Conservation (phyloP, 83 land plant species). For the Picea mariana region DNA sequence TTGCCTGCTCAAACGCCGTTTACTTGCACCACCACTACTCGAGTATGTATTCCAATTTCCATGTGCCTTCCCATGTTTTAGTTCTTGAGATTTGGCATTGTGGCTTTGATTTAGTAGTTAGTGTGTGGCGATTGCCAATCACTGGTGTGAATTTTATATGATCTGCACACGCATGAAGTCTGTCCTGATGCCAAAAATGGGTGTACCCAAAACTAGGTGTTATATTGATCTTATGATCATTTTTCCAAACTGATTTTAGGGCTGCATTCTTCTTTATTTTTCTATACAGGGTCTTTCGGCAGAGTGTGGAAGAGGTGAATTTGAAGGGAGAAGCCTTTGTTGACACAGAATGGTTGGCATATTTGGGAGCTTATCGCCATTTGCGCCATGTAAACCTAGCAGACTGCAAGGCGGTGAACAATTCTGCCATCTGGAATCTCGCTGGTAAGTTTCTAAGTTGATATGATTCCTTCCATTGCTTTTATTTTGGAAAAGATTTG, state of each 20-base stretch:
- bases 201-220: background rate
- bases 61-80: background rate
- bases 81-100: background rate
- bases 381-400: slow-evolving; percentile 60
- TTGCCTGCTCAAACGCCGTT: slow-evolving; percentile 53
- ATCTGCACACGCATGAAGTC: too few species aligned
- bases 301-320: slow-evolving; percentile 63
- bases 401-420: slow-evolving; percentile 61
- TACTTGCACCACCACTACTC: slow-evolving; percentile 75
- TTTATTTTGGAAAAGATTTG: slow-evolving; percentile 9
- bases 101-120: background rate
- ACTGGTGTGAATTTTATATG: too few species aligned
- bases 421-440: slow-evolving; percentile 75
- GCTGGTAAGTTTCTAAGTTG: slow-evolving; percentile 42
- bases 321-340: slow-evolving; percentile 65
- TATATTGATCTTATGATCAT: background rate
- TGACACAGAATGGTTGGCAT: slow-evolving; percentile 98
- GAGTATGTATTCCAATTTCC: slow-evolving; percentile 52
- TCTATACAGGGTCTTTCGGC: slow-evolving; percentile 72
- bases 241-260: background rate
- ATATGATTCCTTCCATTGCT: background rate
- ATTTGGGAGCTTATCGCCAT: slow-evolving; percentile 77
- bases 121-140: background rate
- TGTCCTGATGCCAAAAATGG: background rate
- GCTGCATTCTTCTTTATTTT: background rate